Evolutionary conservation across 192 early-diverging fungal genomes (phyloP), one percentile per base, ranked within the genome.

Genomic region (Glomus cerebriforme): DNA sequence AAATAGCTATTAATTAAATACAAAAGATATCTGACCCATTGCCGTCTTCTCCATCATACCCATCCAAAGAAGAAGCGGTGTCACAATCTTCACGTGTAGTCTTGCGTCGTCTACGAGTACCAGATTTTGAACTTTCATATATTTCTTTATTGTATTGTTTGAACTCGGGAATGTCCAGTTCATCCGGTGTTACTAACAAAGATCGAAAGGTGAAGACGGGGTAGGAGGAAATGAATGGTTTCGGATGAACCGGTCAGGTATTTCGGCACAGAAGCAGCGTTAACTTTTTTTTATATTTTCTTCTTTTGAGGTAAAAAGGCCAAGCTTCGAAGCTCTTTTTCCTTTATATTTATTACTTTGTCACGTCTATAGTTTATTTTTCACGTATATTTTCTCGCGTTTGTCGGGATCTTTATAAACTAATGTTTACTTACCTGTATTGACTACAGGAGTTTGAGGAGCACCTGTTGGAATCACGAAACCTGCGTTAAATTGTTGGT

Each of bases 101-200:
- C 47, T 77, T 77, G n/a, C 75, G 75, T 66, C 62, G 31, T 47
- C 63, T 77, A 66, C 75, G 75, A 77, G 10, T 77, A 1, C 75
- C 75, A 32, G 75, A 64, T 45, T 77, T 77, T 54, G 75, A 62
- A 67, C 62, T 77, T 6, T 77, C 75, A 67, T 77, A 77, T 49
- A 66, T 77, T 77, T 77, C 75, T 47, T 77, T 77, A 34, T 62
- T 66, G 13, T 77, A 77, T 49, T 77, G 75, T 58, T 63, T 58
- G 17, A 77, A 77, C 26, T 77, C 75, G 0, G 75, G 60, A 47
- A 77, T 49, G 37, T 75, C 73, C 31, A 75, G 59, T 63, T 77
- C 75, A 29, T 77, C 75, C 3, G 34, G 12, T n/a, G 75, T 31
- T 64, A 49, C 47, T 54, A 54, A 54, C 47, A 54, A 63, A 59